Base-by-base conservation (phyloP, 2,329 filamentous ascomycete genomes). In the Phaeosphaeriaceae sp. region DNA sequence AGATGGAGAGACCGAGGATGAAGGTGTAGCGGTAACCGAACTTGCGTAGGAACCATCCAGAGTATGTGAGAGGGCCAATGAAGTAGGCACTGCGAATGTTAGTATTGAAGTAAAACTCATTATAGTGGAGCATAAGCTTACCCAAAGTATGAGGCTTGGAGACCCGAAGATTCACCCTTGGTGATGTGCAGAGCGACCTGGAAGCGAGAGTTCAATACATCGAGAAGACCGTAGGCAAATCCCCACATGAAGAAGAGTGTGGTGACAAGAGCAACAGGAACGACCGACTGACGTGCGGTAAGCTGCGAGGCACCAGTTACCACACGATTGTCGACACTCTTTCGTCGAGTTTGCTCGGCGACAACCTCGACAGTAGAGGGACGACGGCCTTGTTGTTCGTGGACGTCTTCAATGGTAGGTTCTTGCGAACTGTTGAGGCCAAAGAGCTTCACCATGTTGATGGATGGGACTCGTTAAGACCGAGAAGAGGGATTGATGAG, bases 1-100 rank as follows among this genome's bases (percentile, higher is more conserved):
- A 90, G 36, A 91, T 79, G 48, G 74, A 79, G 6, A 92, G 78
- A 30, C 89, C 90, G 21, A 87, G 79, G 51, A 94, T 92, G 61
- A 94, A 92, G 0, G 89, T 90, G 34, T 85, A 85, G 58, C 90
- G 89, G 75, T 91, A 94, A 3, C 90, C 90, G 42, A 87, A 89
- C 49, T 83, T 82, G 16, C 89, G 83, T 6, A 94, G 77, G 53
- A 92, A 78, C 74, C 79, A 82, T 37, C 79, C 79, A 40, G 80
- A 79, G 54, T 81, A 80, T 18, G 78, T 79, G 17, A 83, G 67
- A 23, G 80, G 79, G 20, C 79, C 80, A 40, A 83, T 76, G 50
- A 81, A 80, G 60, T 82, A 83, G 13, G 80, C 81, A 35, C 76
- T 26, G 6, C 11, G 23, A 1, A 26, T 26, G 23, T 26, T 3